These are phyloP conservation scores for Ganoderma resinaceum DNA, from an alignment of 1,284 basidiomycete species.

Conservation along the genomic window DNA sequence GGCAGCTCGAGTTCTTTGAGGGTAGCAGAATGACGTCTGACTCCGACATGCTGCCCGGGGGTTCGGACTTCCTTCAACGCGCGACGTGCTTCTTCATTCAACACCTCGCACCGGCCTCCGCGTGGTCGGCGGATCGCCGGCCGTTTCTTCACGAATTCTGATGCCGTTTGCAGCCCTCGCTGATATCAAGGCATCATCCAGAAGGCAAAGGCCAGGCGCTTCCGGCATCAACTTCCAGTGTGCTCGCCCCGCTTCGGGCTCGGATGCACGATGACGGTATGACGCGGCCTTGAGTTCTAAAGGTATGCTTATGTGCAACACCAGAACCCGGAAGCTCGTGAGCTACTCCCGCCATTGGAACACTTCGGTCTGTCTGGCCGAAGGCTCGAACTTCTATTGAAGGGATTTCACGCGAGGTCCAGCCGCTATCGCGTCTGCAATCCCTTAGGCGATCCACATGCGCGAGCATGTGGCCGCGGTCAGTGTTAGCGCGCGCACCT, in stretches of 20 bases:
- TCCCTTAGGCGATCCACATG: neutral
- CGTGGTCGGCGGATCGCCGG: constrained; percentile 19
- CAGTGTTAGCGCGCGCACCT: neutral
- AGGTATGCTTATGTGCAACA: neutral
- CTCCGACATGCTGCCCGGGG: constrained; percentile 9
- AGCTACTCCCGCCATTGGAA: constrained; percentile 22
- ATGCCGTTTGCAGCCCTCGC: neutral
- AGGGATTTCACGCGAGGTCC: constrained; percentile 6
- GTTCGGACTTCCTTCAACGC: constrained; percentile 28
- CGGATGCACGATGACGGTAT: constrained; percentile 1
- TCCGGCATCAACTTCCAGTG: neutral
- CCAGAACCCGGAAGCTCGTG: constrained; percentile 15
- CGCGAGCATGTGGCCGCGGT: constrained; percentile 2
- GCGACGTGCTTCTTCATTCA: constrained; percentile 28
- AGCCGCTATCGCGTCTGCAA: constrained; percentile 2
- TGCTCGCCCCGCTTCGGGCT: constrained; percentile 9
- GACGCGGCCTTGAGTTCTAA: neutral
- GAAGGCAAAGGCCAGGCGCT: neutral
- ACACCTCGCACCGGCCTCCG: constrained; percentile 19
- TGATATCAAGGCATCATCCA: neutral
- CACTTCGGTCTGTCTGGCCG: constrained; percentile 7
- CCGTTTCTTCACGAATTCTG: neutral
- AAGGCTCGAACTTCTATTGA: neutral
- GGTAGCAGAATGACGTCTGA: constrained; percentile 7
- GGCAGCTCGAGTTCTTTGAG: constrained; percentile 1